A percentile compares a stretch with the other conserved stretches of the same genome.
These are phyloP conservation scores for Bipolaris cookei DNA, from an alignment of 2,329 filamentous ascomycete species.

Conservation along the genomic window DNA sequence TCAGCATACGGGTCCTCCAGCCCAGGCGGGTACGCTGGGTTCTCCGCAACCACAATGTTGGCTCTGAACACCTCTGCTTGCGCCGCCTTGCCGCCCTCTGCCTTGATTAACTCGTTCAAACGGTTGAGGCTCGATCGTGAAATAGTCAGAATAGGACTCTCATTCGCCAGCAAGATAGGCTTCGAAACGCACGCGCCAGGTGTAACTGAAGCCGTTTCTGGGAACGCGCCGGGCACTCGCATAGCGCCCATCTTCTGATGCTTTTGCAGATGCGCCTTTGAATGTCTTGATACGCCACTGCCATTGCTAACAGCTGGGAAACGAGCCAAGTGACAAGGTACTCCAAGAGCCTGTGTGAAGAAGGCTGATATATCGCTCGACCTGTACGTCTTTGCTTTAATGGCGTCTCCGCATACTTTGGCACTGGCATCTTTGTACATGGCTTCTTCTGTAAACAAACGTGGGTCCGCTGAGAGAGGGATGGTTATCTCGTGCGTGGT, in stretches of 20 bases:
- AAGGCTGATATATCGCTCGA: slow-evolving; percentile 71
- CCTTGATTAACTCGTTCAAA: slow-evolving; percentile 74
- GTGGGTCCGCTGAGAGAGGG: slow-evolving; percentile 72
- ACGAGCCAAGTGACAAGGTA: slow-evolving; percentile 82
- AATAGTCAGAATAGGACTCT: slow-evolving; percentile 88
- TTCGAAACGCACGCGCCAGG: slow-evolving; percentile 59
- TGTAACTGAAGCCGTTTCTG: slow-evolving; percentile 50
- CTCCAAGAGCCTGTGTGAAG: slow-evolving; percentile 75
- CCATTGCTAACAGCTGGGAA: slow-evolving; percentile 69
- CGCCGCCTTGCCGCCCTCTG: slow-evolving; percentile 67
- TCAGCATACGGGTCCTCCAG: slow-evolving; percentile 72
- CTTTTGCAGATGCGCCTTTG: slow-evolving; percentile 72
- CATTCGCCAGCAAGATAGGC: slow-evolving; percentile 84
- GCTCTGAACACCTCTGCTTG: slow-evolving; percentile 81
- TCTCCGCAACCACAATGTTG: slow-evolving; percentile 76
- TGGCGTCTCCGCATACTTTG: slow-evolving; percentile 81
- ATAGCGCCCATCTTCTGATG: slow-evolving; percentile 38
- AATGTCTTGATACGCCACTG: slow-evolving; percentile 65
- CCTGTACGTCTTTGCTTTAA: slow-evolving; percentile 74
- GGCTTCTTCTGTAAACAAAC: slow-evolving; percentile 56
- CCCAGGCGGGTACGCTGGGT: slow-evolving; percentile 51
- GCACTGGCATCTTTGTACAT: slow-evolving; percentile 59
- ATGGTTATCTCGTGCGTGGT: slow-evolving; percentile 48
- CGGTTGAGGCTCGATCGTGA: slow-evolving; percentile 78
- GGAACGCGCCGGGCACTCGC: slow-evolving; percentile 62